Base-by-base conservation (phyloP, 2,329 filamentous ascomycete species). In the Gaeumannomyces tritici region DNA sequence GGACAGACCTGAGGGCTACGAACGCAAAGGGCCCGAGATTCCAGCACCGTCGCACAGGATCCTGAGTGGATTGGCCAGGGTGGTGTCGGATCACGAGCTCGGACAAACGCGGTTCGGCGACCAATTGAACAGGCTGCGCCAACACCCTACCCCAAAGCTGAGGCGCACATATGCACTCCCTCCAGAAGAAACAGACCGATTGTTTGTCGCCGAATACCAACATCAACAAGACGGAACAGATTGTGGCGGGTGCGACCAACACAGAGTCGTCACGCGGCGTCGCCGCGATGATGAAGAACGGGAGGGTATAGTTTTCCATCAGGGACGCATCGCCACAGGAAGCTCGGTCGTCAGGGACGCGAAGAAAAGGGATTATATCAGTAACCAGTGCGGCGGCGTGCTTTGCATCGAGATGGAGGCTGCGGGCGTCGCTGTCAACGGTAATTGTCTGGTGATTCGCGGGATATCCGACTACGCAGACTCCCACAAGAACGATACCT, bases 391-490 rank as follows among this genome's bases (percentile, higher is more conserved):
- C 0, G 26, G 54, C 0, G 60, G 35, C 3, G 61, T 69, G 0
- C 60, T 70, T 0, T 73, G 71, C 2, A 66, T 73, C 11, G 69
- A 74, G 27, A 73, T 70, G 66, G 71, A 73, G n/a, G 69, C 69
- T 0, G 69, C 69, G 0, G 71, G 73, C 0, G 24, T 72, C 0
- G 67, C 69, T 66, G 66, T 67, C 21, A 58, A 68, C 0, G 67
- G 74, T 1, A 70, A 72, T 0, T 77, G 72, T 35, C 62, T 78
- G 0, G 68, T 74, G 0, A 73, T 79, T n/a, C 70, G 74, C 24
- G 75, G 74, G 0, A 75, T 78, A 0, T 78, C 71, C 27, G 73
- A 77, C 58, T 78, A 77, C 58, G 69, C 73, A 4, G 76, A 78
- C 62, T 72, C 69, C 0, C 74, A 77, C 62, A 77, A 77, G 61